A percentile compares a stretch with the other conserved stretches of the same genome.
phyloP scores from a whole-genome alignment of 257 asterid species.

The Fraxinus anomala region DNA sequence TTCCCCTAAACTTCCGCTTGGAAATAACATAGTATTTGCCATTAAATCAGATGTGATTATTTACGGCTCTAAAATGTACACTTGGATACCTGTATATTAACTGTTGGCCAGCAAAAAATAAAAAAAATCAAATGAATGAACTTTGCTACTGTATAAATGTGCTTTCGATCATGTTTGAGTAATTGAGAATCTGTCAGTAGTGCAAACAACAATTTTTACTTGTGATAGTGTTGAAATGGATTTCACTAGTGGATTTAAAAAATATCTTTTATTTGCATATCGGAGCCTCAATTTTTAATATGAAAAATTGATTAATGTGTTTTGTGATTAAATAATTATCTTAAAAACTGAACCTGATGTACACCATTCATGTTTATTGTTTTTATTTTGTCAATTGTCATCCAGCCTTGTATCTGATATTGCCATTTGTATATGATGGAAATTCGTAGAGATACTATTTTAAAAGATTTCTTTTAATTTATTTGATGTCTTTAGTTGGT shows the following conservation, averaged over 20 bases:
- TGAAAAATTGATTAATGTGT: background rate
- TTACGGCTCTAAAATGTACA: background rate
- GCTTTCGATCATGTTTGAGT: background rate
- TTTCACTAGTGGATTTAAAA: background rate
- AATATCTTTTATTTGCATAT: background rate
- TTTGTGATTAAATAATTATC: background rate
- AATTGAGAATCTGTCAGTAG: background rate
- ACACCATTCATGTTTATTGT: background rate
- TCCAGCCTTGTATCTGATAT: background rate
- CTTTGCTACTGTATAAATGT: background rate
- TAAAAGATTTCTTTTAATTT: background rate
- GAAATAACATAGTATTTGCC: slow-evolving; percentile 11
- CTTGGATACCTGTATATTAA: background rate
- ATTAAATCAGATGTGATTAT: background rate
- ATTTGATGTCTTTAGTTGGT: background rate
- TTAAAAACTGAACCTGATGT: background rate
- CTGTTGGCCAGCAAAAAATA: background rate
- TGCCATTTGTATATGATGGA: slow-evolving; percentile 3
- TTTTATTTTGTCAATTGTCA: background rate
- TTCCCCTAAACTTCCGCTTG: slow-evolving; percentile 13
- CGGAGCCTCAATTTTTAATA: background rate
- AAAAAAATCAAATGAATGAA: background rate
- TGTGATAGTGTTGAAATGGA: background rate
- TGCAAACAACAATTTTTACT: background rate
- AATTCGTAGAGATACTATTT: background rate